Conservation (phyloP, 768 basidiomycete species). For the Terana coerulea region DNA sequence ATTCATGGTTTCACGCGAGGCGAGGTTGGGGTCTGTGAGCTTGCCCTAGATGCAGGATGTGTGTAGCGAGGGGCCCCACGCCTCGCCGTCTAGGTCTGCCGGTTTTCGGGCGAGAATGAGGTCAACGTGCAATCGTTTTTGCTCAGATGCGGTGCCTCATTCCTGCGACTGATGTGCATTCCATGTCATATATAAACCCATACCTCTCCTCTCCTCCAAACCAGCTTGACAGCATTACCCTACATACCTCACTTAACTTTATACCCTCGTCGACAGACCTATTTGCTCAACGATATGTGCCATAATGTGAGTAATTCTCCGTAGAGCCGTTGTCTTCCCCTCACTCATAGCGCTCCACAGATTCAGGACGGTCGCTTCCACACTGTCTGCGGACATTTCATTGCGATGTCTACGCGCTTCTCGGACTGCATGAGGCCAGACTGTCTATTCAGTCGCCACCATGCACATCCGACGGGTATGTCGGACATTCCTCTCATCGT, state of each 20-base stretch:
- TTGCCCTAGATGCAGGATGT: constrained; percentile 5
- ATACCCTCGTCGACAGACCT: neutral
- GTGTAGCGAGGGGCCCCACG: constrained; percentile 25
- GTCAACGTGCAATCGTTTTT: constrained; percentile 33
- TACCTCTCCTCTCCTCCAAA: constrained; percentile 2
- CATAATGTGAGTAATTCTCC: constrained; percentile 53
- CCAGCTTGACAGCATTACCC: constrained; percentile 17
- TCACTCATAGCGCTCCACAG: constrained; percentile 37
- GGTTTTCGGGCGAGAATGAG: constrained; percentile 31
- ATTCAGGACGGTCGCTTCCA: constrained; percentile 76
- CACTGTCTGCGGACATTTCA: constrained; percentile 66
- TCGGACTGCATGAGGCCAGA: constrained; percentile 62
- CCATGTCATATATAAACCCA: constrained; percentile 21
- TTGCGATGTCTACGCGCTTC: constrained; percentile 62
- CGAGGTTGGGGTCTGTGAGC: neutral
- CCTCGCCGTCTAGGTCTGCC: constrained; percentile 34
- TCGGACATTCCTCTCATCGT: neutral
- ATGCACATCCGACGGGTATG: constrained; percentile 51
- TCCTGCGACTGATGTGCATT: constrained; percentile 23
- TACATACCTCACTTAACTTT: constrained; percentile 1
- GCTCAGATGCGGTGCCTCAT: constrained; percentile 26
- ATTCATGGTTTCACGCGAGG: constrained; percentile 10
- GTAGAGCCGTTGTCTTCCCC: neutral
- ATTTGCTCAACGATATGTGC: constrained; percentile 48
- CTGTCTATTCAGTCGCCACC: constrained; percentile 70